phyloP scores from a whole-genome alignment of 495 filamentous ascomycete species.

The Xylaria palmicola region DNA sequence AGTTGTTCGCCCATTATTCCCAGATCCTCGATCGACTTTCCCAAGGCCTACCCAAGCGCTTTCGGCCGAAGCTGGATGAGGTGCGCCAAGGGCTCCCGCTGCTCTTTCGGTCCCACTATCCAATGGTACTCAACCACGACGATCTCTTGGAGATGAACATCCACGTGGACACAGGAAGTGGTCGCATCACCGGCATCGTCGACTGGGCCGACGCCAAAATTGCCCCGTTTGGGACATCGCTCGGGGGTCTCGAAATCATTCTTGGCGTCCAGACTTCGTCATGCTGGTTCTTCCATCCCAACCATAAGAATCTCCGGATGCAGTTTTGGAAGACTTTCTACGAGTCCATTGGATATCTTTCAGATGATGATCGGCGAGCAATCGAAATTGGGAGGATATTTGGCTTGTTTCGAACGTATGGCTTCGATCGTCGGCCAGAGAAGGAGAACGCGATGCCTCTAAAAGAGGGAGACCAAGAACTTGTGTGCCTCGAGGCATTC shows the following conservation, averaged over 20 bases:
- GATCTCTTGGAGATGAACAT: constrained; percentile 16
- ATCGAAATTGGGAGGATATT: background rate
- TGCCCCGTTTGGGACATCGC: constrained; percentile 9
- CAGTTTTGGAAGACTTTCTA: constrained; percentile 7
- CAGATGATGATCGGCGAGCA: background rate
- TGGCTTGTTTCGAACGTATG: constrained; percentile 4
- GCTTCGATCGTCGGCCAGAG: too few relatives aligned
- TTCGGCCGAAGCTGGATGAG: background rate
- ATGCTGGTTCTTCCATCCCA: background rate
- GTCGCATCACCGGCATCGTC: background rate
- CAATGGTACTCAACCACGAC: constrained; percentile 1
- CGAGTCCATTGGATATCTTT: background rate
- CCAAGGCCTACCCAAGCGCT: background rate
- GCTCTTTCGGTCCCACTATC: background rate
- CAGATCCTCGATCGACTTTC: background rate
- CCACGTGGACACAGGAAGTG: constrained; percentile 3
- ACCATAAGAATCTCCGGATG: background rate
- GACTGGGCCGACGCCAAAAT: constrained; percentile 4
- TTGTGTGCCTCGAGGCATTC: too few relatives aligned
- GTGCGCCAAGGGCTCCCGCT: background rate
- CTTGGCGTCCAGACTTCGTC: constrained; percentile 4
- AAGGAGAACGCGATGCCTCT: too few relatives aligned
- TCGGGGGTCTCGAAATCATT: constrained; percentile 4
- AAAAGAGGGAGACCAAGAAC: too few relatives aligned
- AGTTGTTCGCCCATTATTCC: background rate